phyloP scores from a whole-genome alignment of 2,329 filamentous ascomycete species.

The Colletotrichum truncatum region DNA sequence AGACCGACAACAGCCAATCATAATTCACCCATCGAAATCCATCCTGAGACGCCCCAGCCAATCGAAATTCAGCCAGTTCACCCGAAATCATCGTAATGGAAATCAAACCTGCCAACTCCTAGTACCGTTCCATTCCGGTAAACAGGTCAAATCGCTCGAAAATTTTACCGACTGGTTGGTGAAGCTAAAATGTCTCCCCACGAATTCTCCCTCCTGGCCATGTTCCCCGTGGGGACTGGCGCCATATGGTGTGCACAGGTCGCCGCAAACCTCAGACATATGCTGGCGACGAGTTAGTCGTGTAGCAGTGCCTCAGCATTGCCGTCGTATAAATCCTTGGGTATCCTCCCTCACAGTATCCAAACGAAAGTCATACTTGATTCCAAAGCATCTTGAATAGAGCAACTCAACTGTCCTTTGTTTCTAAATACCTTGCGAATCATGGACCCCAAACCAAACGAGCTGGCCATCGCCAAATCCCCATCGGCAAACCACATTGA shows the following conservation, averaged over 20 bases:
- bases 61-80: not conserved
- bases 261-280: too few relatives aligned
- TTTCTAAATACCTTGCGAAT: not conserved
- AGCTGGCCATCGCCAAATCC: not conserved
- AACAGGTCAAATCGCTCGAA: too few relatives aligned
- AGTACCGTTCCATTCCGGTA: too few relatives aligned
- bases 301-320: too few relatives aligned
- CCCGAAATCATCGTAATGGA: not conserved
- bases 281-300: too few relatives aligned
- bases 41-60: not conserved
- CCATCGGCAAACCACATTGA: conserved; percentile 9
- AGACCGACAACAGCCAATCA: conserved; percentile 10
- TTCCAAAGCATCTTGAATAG: not conserved
- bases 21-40: conserved; percentile 14
- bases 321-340: conserved; percentile 1
- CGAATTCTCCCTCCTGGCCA: not conserved
- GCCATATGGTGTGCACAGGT: not conserved
- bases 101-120: too few relatives aligned
- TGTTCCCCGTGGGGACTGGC: conserved; percentile 1
- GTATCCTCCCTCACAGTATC: too few relatives aligned
- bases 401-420: not conserved
- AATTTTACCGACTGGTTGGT: not conserved
- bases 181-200: not conserved
- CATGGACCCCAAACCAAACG: conserved; percentile 1
- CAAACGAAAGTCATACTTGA: too few relatives aligned